Conservation (phyloP, 352 stramenopile species). For the Globisporangium takayamanum region DNA sequence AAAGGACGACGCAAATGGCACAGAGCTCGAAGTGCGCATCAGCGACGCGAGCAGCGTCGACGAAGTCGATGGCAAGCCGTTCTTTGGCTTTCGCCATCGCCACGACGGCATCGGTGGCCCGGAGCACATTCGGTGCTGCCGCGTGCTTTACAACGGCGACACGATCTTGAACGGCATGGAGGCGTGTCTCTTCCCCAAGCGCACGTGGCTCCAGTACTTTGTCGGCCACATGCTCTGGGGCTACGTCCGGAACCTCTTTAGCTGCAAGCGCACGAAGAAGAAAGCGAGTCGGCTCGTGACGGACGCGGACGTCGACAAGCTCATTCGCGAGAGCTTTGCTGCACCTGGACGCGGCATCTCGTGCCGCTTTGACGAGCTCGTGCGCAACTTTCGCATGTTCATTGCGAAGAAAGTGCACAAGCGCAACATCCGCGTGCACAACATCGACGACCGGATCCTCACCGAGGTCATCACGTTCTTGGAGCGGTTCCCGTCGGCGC, state of each 20-base stretch:
- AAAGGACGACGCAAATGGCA: background rate
- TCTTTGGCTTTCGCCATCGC: slow-evolving; percentile 49
- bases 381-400: slow-evolving; percentile 78
- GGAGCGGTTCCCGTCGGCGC: slow-evolving; percentile 61
- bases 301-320: slow-evolving; percentile 54
- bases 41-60: slow-evolving; percentile 28
- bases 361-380: slow-evolving; percentile 74
- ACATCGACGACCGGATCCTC: slow-evolving; percentile 67
- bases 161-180: slow-evolving; percentile 63
- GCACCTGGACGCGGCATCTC: slow-evolving; percentile 60
- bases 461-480: slow-evolving; percentile 70
- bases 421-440: slow-evolving; percentile 38
- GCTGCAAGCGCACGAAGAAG: slow-evolving; percentile 37
- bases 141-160: slow-evolving; percentile 70
- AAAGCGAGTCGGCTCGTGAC: slow-evolving; percentile 46
- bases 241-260: slow-evolving; percentile 32
- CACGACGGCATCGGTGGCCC: slow-evolving; percentile 36
- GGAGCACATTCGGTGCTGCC: slow-evolving; percentile 60
- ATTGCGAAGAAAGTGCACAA: slow-evolving; percentile 73
- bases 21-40: slow-evolving; percentile 36
- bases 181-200: slow-evolving; percentile 45
- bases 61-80: background rate
- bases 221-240: slow-evolving; percentile 43
- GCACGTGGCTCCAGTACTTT: slow-evolving; percentile 58
- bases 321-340: slow-evolving; percentile 57